Evolutionary conservation across 2,329 filamentous ascomycete species (phyloP).

Genomic region (Nothopassalora personata): DNA sequence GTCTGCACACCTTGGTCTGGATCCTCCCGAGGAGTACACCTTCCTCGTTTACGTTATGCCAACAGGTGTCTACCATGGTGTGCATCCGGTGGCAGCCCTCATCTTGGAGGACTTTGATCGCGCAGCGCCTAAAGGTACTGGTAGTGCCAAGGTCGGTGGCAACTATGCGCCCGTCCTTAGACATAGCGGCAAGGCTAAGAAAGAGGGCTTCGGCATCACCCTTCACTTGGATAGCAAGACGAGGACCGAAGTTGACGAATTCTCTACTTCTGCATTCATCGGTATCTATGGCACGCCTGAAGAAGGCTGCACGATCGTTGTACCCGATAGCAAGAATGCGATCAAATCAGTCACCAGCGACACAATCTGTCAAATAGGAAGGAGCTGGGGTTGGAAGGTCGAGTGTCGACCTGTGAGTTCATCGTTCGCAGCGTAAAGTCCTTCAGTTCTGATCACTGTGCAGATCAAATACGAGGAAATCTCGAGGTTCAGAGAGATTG

Average conservation of each 20-base stretch:
- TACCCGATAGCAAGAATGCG: conserved; percentile 82
- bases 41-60: conserved; percentile 88
- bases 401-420: conserved; percentile 63
- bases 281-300: conserved; percentile 59
- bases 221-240: conserved; percentile 84
- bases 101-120: conserved; percentile 93
- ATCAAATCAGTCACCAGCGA: conserved; percentile 84
- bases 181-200: conserved; percentile 75
- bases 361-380: conserved; percentile 69
- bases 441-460: background rate
- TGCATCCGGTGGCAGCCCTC: conserved; percentile 77
- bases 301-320: conserved; percentile 62
- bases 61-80: conserved; percentile 89
- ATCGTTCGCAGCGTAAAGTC: background rate
- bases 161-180: conserved; percentile 92
- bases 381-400: conserved; percentile 75
- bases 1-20: conserved; percentile 78
- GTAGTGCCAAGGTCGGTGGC: conserved; percentile 87
- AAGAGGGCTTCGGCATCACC: conserved; percentile 85
- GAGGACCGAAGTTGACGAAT: conserved; percentile 86
- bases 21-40: conserved; percentile 83
- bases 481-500: conserved; percentile 65
- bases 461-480: conserved; percentile 64
- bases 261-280: conserved; percentile 90
- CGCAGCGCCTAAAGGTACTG: conserved; percentile 83